Base-by-base conservation (phyloP, 768 basidiomycete species). In the Mycena rebaudengoi region DNA sequence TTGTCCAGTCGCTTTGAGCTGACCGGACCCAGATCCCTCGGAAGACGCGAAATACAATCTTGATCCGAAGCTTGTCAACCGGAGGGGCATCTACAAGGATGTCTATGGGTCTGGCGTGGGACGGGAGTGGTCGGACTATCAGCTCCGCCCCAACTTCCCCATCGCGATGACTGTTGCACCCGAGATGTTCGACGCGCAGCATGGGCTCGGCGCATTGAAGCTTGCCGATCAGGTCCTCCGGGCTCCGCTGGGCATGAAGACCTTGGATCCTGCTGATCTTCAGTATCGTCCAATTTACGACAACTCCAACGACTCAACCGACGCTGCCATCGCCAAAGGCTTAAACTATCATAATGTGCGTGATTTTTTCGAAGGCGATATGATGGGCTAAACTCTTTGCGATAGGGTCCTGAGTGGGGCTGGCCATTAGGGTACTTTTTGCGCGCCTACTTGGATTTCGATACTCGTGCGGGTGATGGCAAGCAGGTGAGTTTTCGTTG, bases 81-180 rank as follows among this genome's bases (percentile, higher is more conserved):
- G 95, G 14, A 86, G 98, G 60, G 98, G 97, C 5, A 97, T 98
- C 73, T 99, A 99, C 84, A 99, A 99, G 83, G 98, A 99, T 74
- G 95, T 99, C 7, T 91, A 91, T 68, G 95, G 96, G 39, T 96
- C 98, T 12, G 94, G 94, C 0, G 72, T 83, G 48, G 92, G 89
- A 11, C 86, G 94, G 57, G 94, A 97, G 76, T 98, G 95, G 95
- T 94, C 95, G 6, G 96, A 99, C 78, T 99, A 99, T 75, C 98
- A 99, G 76, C 85, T 98, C 68, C 86, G 96, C 63, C 87, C 89
- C 70, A 98, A 98, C 78, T 97, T 95, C 82, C 91, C 96, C 5
- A 91, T 98, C 61, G 94, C 98, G 0, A 98, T 99, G 96, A 86
- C 91, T 3, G 96, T 99, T 44, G 98, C 98, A 2, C 97, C 97